Conservation (phyloP, 768 basidiomycete species). For the Kwoniella heveanensis region DNA sequence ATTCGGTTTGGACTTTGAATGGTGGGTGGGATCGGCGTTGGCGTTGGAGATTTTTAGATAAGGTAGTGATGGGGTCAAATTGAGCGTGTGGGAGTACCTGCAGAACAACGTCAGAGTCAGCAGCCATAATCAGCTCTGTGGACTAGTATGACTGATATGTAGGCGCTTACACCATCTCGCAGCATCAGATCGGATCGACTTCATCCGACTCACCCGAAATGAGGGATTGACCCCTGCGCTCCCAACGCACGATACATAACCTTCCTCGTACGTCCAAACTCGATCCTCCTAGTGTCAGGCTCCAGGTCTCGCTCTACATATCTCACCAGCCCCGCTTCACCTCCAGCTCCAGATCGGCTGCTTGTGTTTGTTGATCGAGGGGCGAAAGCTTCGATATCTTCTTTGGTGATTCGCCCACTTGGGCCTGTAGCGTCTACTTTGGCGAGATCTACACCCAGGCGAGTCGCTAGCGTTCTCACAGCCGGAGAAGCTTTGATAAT, state of each 20-base stretch:
- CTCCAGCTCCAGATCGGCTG: background rate
- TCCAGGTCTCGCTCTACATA: background rate
- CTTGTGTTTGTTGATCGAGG: background rate
- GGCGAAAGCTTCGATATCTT: conserved; percentile 32
- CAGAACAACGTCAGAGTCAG: too few species aligned
- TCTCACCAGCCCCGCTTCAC: background rate
- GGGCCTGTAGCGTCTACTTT: conserved; percentile 34
- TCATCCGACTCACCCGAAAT: conserved; percentile 45
- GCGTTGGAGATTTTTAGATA: conserved; percentile 39
- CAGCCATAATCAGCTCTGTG: too few species aligned
- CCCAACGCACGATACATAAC: conserved; percentile 48
- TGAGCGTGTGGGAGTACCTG: conserved; percentile 49
- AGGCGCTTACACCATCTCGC: too few species aligned
- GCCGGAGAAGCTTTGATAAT: conserved; percentile 44
- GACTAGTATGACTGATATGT: too few species aligned
- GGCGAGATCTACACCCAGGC: conserved; percentile 32
- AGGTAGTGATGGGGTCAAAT: conserved; percentile 44
- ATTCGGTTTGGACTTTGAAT: background rate
- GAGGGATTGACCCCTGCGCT: conserved; percentile 39
- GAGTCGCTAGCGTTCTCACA: conserved; percentile 41
- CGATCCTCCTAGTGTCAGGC: conserved; percentile 34
- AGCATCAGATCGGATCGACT: conserved; percentile 4
- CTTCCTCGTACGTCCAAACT: conserved; percentile 49
- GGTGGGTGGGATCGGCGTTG: background rate
- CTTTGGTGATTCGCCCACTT: conserved; percentile 37